phyloP scores from a whole-genome alignment of 2,329 filamentous ascomycete species.

The Scolecobasidium constrictum region DNA sequence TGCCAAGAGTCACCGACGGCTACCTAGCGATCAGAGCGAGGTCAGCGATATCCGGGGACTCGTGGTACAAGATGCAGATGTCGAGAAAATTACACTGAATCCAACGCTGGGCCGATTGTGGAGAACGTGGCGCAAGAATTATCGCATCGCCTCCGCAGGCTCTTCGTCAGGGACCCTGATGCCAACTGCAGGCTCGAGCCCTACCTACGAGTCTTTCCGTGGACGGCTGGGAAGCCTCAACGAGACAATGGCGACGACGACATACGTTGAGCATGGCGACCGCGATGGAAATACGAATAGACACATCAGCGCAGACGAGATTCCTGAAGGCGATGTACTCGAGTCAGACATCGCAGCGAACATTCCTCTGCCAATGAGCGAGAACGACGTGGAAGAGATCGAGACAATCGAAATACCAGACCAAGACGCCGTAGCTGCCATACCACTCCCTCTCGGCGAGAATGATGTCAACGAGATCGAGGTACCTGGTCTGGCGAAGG shows the following conservation, averaged over 20 bases:
- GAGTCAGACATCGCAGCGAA: slow-evolving; percentile 41
- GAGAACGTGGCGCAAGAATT: slow-evolving; percentile 88
- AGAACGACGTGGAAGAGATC: slow-evolving; percentile 67
- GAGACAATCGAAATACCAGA: slow-evolving; percentile 57
- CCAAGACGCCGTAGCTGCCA: slow-evolving; percentile 16
- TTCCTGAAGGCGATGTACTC: slow-evolving; percentile 31
- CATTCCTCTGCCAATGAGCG: slow-evolving; percentile 57
- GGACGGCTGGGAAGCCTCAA: slow-evolving; percentile 6
- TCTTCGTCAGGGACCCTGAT: neutral
- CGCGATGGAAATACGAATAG: slow-evolving; percentile 11
- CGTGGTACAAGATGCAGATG: slow-evolving; percentile 80
- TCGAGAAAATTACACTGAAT: slow-evolving; percentile 87
- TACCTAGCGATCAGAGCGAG: neutral
- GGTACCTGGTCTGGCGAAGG: slow-evolving; percentile 57
- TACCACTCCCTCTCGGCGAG: slow-evolving; percentile 56
- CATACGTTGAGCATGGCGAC: neutral
- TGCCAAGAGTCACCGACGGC: slow-evolving; percentile 27
- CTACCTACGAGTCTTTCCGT: neutral
- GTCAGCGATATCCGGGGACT: slow-evolving; percentile 38
- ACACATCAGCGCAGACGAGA: slow-evolving; percentile 14
- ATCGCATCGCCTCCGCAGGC: slow-evolving; percentile 32
- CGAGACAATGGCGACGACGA: neutral
- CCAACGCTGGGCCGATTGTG: slow-evolving; percentile 80
- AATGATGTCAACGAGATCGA: slow-evolving; percentile 73
- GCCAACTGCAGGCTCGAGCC: slow-evolving; percentile 1